Conservation (phyloP, 2,329 filamentous ascomycete genomes). For the Monosporascus sp. region DNA sequence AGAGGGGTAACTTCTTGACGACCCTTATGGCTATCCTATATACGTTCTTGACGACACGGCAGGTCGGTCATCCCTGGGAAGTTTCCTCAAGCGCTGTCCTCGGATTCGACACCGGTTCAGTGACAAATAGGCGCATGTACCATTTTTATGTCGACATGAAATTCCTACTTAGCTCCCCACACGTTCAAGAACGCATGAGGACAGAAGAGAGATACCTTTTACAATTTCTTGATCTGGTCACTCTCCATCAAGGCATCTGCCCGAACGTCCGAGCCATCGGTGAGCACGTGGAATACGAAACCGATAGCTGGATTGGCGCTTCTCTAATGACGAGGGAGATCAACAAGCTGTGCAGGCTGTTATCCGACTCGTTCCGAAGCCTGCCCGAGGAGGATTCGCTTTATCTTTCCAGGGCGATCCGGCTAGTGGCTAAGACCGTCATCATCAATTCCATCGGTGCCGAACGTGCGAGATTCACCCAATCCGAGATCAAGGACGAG, state of each 20-base stretch:
- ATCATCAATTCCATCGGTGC: slow-evolving; percentile 83
- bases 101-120: slow-evolving; percentile 88
- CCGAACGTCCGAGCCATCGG: slow-evolving; percentile 88
- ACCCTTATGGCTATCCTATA: slow-evolving; percentile 95
- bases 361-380: slow-evolving; percentile 79
- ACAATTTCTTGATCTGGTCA: slow-evolving; percentile 93
- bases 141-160: slow-evolving; percentile 96
- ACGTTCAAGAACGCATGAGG: slow-evolving; percentile 80
- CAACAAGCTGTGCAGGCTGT: slow-evolving; percentile 82
- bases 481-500: slow-evolving; percentile 83
- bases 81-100: slow-evolving; percentile 81
- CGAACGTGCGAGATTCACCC: slow-evolving; percentile 80
- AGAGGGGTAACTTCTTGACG: slow-evolving; percentile 91
- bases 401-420: slow-evolving; percentile 66
- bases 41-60: slow-evolving; percentile 91
- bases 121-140: slow-evolving; percentile 92
- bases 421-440: slow-evolving; percentile 72
- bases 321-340: slow-evolving; percentile 92
- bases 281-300: slow-evolving; percentile 97
- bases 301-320: slow-evolving; percentile 95
- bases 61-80: slow-evolving; percentile 90
- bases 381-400: slow-evolving; percentile 57
- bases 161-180: slow-evolving; percentile 81
- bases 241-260: slow-evolving; percentile 94
- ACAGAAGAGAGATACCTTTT: slow-evolving; percentile 81